phyloP scores from a whole-genome alignment of 176 grass and related monocot genomes.

The Chrysopogon serrulatus region DNA sequence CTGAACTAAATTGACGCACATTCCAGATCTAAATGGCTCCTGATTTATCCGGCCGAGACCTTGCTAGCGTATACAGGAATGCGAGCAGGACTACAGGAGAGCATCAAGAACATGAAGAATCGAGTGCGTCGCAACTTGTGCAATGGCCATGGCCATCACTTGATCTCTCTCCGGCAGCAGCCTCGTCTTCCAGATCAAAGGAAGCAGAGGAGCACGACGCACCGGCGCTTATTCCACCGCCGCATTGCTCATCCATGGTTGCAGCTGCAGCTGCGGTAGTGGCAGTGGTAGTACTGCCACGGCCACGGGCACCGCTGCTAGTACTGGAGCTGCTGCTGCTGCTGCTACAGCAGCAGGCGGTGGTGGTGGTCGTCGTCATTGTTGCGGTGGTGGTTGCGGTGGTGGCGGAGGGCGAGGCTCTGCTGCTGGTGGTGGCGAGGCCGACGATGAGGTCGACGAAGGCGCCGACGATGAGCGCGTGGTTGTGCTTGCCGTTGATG shows the following conservation, averaged over 20 bases:
- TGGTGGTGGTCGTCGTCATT: background rate
- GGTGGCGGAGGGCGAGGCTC: background rate
- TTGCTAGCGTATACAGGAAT: too few species aligned
- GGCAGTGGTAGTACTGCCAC: background rate
- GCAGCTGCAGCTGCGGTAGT: background rate
- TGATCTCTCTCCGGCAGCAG: background rate
- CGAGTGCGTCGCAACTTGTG: background rate
- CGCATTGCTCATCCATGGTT: background rate
- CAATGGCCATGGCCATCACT: background rate
- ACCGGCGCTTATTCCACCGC: background rate
- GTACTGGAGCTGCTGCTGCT: background rate
- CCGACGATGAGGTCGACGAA: conserved; percentile 79
- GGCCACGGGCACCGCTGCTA: background rate
- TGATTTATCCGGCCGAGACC: background rate
- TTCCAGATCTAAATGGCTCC: background rate
- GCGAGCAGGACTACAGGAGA: too few species aligned
- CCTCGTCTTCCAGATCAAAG: background rate
- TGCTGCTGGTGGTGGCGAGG: conserved; percentile 12
- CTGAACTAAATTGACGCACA: background rate
- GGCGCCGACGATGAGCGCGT: conserved; percentile 71
- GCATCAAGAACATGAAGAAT: background rate
- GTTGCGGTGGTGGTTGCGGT: background rate
- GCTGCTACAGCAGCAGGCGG: background rate
- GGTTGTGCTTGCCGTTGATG: conserved; percentile 79
- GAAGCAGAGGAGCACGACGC: background rate